Evolutionary conservation across 768 basidiomycete genomes (phyloP).

Genomic region (Agrocybe pediades): DNA sequence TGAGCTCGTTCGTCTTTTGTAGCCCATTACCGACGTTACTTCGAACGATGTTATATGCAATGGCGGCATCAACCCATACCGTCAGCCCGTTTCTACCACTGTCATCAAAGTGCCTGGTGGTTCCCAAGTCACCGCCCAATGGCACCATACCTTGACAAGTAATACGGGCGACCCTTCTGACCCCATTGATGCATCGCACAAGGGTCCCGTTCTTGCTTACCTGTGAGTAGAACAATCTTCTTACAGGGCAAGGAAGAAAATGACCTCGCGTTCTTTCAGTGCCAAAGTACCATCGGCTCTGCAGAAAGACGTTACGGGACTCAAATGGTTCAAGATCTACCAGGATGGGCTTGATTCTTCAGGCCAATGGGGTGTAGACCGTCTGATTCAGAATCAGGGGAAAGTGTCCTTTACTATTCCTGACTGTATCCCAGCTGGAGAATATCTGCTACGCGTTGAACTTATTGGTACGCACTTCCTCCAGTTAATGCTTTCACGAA

Average conservation of each 20-base stretch:
- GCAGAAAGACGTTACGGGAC: constrained; percentile 29
- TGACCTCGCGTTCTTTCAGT: constrained; percentile 31
- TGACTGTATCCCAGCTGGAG: constrained; percentile 17
- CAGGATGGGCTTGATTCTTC: constrained; percentile 15
- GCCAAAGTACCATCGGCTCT: constrained; percentile 47
- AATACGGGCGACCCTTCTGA: constrained; percentile 43
- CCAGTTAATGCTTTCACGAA: too few relatives aligned
- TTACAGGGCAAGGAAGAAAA: constrained; percentile 18
- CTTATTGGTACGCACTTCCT: constrained; percentile 20
- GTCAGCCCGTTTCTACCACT: constrained; percentile 42
- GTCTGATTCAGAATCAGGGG: constrained; percentile 17
- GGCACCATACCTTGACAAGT: constrained; percentile 48
- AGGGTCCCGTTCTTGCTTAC: constrained; percentile 54
- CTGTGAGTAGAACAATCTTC: constrained; percentile 42
- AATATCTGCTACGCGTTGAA: constrained; percentile 22
- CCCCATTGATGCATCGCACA: constrained; percentile 51
- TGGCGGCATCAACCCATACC: constrained; percentile 57
- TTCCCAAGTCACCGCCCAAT: constrained; percentile 52
- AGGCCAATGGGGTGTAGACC: constrained; percentile 20
- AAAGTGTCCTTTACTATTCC: constrained; percentile 21
- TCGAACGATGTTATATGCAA: constrained; percentile 61
- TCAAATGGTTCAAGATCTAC: constrained; percentile 22
- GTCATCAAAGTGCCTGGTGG: constrained; percentile 55
- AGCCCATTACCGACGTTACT: constrained; percentile 61
- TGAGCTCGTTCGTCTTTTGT: not conserved